phyloP scores from a whole-genome alignment of 768 basidiomycete genomes.

The Pleurotus sapidus region DNA sequence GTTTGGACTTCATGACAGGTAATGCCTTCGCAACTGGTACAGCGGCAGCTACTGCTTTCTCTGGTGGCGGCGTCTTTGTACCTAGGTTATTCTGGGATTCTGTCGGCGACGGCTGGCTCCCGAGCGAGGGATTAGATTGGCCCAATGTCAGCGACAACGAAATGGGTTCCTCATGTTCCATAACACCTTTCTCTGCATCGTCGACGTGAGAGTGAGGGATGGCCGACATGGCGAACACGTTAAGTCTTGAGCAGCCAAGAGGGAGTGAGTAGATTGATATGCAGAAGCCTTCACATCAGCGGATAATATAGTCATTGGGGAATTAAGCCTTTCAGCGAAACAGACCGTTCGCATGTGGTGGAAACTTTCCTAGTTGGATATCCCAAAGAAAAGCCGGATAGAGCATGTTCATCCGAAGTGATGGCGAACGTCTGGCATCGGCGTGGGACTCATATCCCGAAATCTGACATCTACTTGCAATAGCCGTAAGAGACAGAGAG shows the following conservation, averaged over 20 bases:
- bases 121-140: background rate
- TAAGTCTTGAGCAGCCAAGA: background rate
- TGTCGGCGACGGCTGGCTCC: slow-evolving; percentile 1
- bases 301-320: slow-evolving; percentile 6
- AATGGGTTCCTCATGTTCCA: slow-evolving; percentile 1
- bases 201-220: background rate
- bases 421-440: slow-evolving; percentile 8
- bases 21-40: slow-evolving; percentile 2
- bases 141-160: slow-evolving; percentile 1
- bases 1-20: slow-evolving; percentile 4
- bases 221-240: background rate
- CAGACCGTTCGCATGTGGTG: slow-evolving; percentile 6
- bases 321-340: slow-evolving; percentile 1
- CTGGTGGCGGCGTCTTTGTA: background rate
- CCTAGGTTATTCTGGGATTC: background rate
- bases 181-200: slow-evolving; percentile 7
- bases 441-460: slow-evolving; percentile 6
- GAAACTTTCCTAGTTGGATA: slow-evolving; percentile 1
- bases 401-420: slow-evolving; percentile 9
- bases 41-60: background rate
- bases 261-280: background rate
- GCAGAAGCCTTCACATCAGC: slow-evolving; percentile 3
- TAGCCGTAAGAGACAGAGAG: background rate
- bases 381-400: slow-evolving; percentile 8
- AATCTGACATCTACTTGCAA: background rate